Conservation (phyloP, 1,284 basidiomycete genomes). For the Sporisorium sorghi region DNA sequence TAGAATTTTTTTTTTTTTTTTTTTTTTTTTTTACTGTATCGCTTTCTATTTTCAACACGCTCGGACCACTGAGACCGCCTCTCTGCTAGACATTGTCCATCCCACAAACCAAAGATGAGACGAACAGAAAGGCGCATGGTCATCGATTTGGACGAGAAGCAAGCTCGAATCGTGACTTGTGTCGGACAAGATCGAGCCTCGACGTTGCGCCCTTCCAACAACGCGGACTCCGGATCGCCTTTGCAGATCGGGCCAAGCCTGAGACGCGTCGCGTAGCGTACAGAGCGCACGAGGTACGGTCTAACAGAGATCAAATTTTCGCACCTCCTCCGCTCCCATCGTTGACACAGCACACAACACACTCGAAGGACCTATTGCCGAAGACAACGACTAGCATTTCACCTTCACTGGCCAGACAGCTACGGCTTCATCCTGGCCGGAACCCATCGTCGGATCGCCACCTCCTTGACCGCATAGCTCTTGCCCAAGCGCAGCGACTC, state of each 20-base stretch:
- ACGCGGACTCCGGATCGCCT: slow-evolving; percentile 1
- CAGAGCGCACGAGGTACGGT: no score
- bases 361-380: background rate
- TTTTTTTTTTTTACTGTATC: background rate
- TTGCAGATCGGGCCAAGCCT: background rate
- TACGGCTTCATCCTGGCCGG: slow-evolving; percentile 91
- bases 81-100: background rate
- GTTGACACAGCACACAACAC: no score
- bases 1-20: slow-evolving; percentile 2
- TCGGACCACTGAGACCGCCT: slow-evolving; percentile 1
- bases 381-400: background rate
- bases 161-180: no score
- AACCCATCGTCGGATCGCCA: slow-evolving; percentile 85
- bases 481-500: slow-evolving; percentile 75
- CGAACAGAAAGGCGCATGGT: background rate
- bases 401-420: background rate
- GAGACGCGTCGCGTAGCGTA: slow-evolving; percentile 47
- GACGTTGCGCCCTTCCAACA: background rate
- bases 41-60: background rate
- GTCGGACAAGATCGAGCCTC: background rate
- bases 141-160: no score
- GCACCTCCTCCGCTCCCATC: no score
- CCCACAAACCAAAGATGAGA: background rate
- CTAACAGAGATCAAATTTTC: no score
- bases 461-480: slow-evolving; percentile 79